phyloP scores from a whole-genome alignment of 352 stramenopile species.

The Pythium myriotylum region DNA sequence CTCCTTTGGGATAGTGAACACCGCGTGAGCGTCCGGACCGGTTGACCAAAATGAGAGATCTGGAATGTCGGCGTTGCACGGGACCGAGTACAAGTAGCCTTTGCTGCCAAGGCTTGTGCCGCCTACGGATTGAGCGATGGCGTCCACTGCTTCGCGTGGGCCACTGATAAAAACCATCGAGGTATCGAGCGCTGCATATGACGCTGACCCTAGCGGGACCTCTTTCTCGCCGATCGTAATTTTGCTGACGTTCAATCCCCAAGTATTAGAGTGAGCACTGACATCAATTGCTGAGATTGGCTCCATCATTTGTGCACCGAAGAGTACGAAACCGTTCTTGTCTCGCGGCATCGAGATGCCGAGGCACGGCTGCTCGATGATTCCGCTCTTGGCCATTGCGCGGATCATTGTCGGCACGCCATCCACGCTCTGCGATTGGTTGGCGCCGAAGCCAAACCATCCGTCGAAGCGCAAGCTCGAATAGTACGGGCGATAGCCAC shows the following conservation, averaged over 20 bases:
- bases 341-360: conserved; percentile 7
- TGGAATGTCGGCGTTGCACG: not conserved
- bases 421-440: not conserved
- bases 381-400: not conserved
- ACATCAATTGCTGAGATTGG: not conserved
- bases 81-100: not conserved
- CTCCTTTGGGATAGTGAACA: not conserved
- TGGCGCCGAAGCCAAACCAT: conserved; percentile 5
- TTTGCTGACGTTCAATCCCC: not conserved
- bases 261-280: not conserved
- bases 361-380: not conserved
- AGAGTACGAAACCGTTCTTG: conserved; percentile 6
- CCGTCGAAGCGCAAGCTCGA: conserved; percentile 1
- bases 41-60: not conserved
- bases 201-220: not conserved
- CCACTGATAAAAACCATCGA: not conserved
- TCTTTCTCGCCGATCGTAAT: not conserved
- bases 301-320: not conserved
- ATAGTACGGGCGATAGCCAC: conserved; percentile 7
- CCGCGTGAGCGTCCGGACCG: not conserved
- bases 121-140: not conserved
- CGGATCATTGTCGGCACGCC: conserved; percentile 2
- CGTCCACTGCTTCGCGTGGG: not conserved
- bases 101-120: not conserved
- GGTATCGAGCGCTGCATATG: not conserved